Evolutionary conservation across 2,329 filamentous ascomycete genomes (phyloP), one percentile per base, ranked within the genome.

Genomic region (Trichoderma sp.): DNA sequence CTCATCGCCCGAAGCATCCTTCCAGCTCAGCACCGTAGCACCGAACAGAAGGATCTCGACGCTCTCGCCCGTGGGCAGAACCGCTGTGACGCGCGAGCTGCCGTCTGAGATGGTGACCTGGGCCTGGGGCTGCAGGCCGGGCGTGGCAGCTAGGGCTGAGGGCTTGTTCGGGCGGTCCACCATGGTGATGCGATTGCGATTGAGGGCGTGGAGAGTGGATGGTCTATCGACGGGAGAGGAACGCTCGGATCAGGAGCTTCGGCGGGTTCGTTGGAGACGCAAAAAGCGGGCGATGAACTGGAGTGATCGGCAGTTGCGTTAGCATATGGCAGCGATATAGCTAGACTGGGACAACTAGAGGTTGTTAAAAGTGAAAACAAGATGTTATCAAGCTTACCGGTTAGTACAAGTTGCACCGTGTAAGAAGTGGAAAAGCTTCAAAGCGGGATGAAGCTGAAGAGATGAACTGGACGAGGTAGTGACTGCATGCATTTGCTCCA

Each of bases 21-120:
- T 97, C 96, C 96, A 99, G 82, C 92, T 96, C 72, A 93, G 90
- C 62, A 99, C 92, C 1, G 95, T 98, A 12, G 96, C 96, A 72
- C 96, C 96, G 78, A 93, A 93, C n/a, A 98, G 89, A 73, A 97
- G 86, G 47, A 99, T 87, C 75, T 94, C 91, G 76, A 97, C 89
- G 70, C 90, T 93, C 84, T 98, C 95, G 76, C 95, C 95, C 0
- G 93, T 92, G 51, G 94, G 93, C 57, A 98, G 89, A 34, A 87
- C 88, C 39, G 95, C 95, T n/a, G 89, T 88, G 66, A 98, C 91
- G 73, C 89, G 89, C 73, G 88, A 88, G 81, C 90, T 90, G 79
- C 90, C 89, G 77, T 93, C 88, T 32, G 90, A 88, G 78, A 95
- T 90, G 80, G 89, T 89, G 78, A 98, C 92, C 75, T 91, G 89